Percentiles rank a stretch among this genome's conserved stretches.
Evolutionary conservation across 1,284 basidiomycete genomes (phyloP).

Genomic region (Rhodotorula mucilaginosa): DNA sequence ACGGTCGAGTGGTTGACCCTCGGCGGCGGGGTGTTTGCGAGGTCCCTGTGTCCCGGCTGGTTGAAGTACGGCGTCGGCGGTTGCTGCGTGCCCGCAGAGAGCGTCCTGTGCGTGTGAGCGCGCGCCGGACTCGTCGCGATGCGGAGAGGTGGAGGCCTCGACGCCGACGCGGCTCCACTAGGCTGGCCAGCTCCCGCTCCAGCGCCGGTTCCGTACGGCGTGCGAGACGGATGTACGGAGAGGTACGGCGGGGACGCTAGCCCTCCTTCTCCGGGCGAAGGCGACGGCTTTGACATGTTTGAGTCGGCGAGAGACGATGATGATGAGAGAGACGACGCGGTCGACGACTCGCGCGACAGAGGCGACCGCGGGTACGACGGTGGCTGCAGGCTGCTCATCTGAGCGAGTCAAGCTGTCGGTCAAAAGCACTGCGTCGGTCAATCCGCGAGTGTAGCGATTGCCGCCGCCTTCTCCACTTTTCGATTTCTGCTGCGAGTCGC

Average conservation of each 20-base stretch:
- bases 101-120: conserved; percentile 5
- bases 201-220: neutral
- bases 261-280: neutral
- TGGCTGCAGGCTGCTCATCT: neutral
- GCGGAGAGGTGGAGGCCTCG: conserved; percentile 1
- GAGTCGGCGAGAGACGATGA: neutral
- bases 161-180: neutral
- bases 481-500: too few relatives aligned
- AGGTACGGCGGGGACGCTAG: conserved; percentile 3
- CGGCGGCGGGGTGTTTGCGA: conserved; percentile 17
- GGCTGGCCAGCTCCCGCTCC: neutral
- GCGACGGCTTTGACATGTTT: neutral
- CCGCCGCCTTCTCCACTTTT: too few relatives aligned
- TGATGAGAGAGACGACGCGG: neutral
- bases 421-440: neutral
- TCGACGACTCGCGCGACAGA: neutral
- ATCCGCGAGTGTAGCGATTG: too few relatives aligned
- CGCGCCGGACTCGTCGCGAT: neutral
- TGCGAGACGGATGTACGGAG: neutral
- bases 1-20: conserved; percentile 19
- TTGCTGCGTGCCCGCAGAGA: neutral
- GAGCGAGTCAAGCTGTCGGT: neutral
- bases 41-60: neutral
- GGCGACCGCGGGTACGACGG: neutral
- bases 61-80: neutral